phyloP scores from a whole-genome alignment of 2,329 filamentous ascomycete species.

The Neonectria hederae region DNA sequence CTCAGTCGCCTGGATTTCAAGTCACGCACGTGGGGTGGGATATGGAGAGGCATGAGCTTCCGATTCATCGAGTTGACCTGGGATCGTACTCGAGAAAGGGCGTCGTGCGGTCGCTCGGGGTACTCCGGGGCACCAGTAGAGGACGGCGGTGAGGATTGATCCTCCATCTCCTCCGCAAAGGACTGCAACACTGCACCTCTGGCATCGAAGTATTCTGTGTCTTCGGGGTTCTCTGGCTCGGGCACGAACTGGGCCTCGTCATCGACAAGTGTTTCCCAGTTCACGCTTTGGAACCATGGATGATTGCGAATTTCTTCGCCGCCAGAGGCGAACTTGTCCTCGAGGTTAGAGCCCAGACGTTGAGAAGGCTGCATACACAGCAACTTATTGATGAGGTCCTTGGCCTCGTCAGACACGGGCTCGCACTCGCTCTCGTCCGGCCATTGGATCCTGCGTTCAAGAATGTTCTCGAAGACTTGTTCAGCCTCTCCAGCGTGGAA shows the following conservation, averaged over 20 bases:
- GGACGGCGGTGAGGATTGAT: constrained; percentile 80
- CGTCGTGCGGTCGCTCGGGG: constrained; percentile 90
- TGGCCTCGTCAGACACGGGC: constrained; percentile 81
- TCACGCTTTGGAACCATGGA: constrained; percentile 85
- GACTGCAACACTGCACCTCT: constrained; percentile 91
- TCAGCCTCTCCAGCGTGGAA: constrained; percentile 93
- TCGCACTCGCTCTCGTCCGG: constrained; percentile 83
- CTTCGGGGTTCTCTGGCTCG: constrained; percentile 90
- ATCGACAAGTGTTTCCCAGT: constrained; percentile 91
- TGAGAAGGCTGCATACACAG: constrained; percentile 85
- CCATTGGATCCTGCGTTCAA: constrained; percentile 91
- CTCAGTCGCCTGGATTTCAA: constrained; percentile 87
- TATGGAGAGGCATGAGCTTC: constrained; percentile 92
- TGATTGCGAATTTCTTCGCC: constrained; percentile 92
- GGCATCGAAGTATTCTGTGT: constrained; percentile 97
- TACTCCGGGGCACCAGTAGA: constrained; percentile 79
- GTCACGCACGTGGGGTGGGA: constrained; percentile 95
- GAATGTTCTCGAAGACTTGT: constrained; percentile 95
- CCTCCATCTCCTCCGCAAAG: constrained; percentile 94
- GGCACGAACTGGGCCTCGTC: constrained; percentile 97
- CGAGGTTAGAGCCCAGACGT: constrained; percentile 84
- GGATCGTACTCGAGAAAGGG: constrained; percentile 85
- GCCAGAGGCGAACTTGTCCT: constrained; percentile 83
- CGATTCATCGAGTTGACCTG: constrained; percentile 90
- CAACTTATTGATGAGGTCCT: constrained; percentile 92